Evolutionary conservation across 1,284 basidiomycete genomes (phyloP), one percentile per base, ranked within the genome.

Genomic region (Ganoderma multipileum): DNA sequence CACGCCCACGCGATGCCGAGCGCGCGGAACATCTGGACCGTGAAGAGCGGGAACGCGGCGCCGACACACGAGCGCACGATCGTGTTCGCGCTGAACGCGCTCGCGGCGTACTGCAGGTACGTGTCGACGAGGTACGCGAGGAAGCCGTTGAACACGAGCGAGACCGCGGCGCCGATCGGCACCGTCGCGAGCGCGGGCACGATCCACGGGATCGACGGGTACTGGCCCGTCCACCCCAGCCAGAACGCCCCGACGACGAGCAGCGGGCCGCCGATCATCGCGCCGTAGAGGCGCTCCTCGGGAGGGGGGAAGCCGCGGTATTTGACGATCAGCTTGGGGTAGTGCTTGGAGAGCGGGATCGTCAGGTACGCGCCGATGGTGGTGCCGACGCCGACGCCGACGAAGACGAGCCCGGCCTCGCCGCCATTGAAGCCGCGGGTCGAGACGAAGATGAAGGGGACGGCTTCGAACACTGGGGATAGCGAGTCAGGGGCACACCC

Each of bases 21-120:
- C 84, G 84, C 81, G 28, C 79, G 79, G 79, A 87, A 90, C 87
- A 90, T 89, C 74, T 88, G 86, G 3, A 83, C 81, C 0, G 86
- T 89, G 78, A 91, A 92, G 0, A 93, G 80, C 16, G 91, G 91
- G 81, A 92, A 91, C 0, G 86, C 85, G 0, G 90, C 88, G 5
- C 86, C 91, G 16, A 87, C 81, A 0, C 84, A 84, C 0, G 87
- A 90, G 28, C 91, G 87, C 47, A 88, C 75, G 68, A 92, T 82
- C 0, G 89, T 91, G 77, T 90, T 91, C 16, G 89, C 90, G 1
- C 91, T 86, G 58, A 93, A 86, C 0, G 91, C 91, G 7, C 88
- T 90, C 1, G 91, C 90, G 67, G 85, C 85, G 78, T 87, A 92
- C 83, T 71, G 71, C 79, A 87, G 76, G 74, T 89, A 90, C 8